Evolutionary conservation across 2,329 filamentous ascomycete genomes (phyloP), one percentile per base, ranked within the genome.

Genomic region (Aspergillus bombycis): DNA sequence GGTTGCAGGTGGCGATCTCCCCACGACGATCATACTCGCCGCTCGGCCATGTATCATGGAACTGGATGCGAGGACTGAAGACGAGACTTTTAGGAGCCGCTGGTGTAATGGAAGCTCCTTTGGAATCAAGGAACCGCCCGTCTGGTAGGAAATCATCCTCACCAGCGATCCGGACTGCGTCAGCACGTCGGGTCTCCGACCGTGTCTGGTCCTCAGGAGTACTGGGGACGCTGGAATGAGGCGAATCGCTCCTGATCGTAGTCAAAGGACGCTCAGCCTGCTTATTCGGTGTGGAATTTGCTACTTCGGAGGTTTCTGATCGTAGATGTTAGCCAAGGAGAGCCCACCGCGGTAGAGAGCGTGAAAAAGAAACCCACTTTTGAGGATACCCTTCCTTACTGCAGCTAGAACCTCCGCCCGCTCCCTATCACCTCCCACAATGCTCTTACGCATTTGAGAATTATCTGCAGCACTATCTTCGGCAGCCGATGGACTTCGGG

Each of bases 1-100:
- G 92, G 77, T 99, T 99, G 87, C 95, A 99, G 1, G 95, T 99
- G 12, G 95, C 94, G 80, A 98, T 91, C 65, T 99, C 95, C 60
- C 95, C 95, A 60, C 95, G 89, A 66, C 95, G 91, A 77, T 99
- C 95, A 75, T 99, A 99, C 77, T 99, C 95, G 71, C 91, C 91
- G 74, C 90, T 92, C 2, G 94, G 93, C 93, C 94, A 99, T 9
- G 94, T 98, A 74, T 99, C 95, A 76, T 97, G 89, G 77, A 97
- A 98, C 67, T 97, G 89, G 58, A 98, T 93, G 46, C 94, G 89
- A 54, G 94, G 94, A 73, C 93, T 98, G 79, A 98, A 99, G 65
- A 81, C 84, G 69, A 89, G 89, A 71, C 84, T 86, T 65, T 84
- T 84, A 34, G 81, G 75, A 43, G 61, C 62, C 30, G 69, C 57